These are phyloP conservation scores for Penicillium sp. DNA, from an alignment of 2,329 filamentous ascomycete species.

Conservation along the genomic window DNA sequence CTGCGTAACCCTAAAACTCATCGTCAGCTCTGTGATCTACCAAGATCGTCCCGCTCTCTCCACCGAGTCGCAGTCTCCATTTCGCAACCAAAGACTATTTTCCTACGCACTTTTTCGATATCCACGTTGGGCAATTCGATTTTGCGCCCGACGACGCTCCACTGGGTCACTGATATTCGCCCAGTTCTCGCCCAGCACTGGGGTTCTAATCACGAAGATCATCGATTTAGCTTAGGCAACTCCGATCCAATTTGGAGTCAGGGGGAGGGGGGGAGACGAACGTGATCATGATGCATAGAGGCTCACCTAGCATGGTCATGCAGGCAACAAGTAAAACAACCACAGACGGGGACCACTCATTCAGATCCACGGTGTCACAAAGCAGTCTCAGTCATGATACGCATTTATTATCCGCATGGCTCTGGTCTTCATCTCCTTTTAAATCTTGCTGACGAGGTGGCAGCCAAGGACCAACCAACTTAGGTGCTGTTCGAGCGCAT, in stretches of 20 bases:
- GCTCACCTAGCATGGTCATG: constrained; percentile 3
- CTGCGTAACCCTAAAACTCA: not conserved
- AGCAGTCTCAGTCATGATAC: not conserved
- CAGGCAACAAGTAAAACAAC: constrained; percentile 1
- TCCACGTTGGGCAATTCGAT: constrained; percentile 11
- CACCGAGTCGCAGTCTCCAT: not conserved
- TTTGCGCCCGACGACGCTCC: constrained; percentile 11
- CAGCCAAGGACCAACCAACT: not conserved
- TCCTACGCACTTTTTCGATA: constrained; percentile 7
- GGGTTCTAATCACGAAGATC: not conserved
- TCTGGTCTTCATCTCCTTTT: not conserved
- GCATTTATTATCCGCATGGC: not conserved
- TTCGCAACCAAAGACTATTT: not conserved
- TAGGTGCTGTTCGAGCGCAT: not conserved
- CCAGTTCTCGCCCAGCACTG: constrained; percentile 9
- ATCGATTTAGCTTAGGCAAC: constrained; percentile 1
- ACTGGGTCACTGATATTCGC: constrained; percentile 12
- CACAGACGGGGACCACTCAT: not conserved
- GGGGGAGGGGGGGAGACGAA: not conserved
- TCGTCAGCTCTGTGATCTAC: not conserved
- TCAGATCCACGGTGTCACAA: not conserved
- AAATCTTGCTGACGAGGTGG: not conserved
- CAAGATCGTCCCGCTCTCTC: not conserved
- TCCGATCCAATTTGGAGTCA: not conserved
- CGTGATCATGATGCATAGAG: constrained; percentile 1